These are phyloP conservation scores for Prinsepia uniflora DNA, from an alignment of 306 rosid genomes.

Conservation along the genomic window DNA sequence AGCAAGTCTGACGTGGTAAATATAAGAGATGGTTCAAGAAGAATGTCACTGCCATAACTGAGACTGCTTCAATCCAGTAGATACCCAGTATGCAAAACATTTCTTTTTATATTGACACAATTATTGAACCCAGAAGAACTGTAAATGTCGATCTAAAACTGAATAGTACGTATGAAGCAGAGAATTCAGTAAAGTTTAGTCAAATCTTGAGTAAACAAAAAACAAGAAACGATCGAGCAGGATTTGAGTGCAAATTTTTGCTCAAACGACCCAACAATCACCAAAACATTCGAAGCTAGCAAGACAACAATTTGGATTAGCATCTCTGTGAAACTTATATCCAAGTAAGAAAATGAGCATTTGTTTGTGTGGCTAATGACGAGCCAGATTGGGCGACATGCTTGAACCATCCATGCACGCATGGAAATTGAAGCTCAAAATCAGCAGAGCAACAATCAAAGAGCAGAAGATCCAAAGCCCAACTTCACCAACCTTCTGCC, in stretches of 20 bases:
- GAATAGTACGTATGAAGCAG: not conserved
- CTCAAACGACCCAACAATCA: not conserved
- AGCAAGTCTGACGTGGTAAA: slow-evolving; percentile 1
- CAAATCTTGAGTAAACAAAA: not conserved
- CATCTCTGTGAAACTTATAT: slow-evolving; percentile 9
- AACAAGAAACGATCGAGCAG: slow-evolving; percentile 4
- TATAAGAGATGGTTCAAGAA: slow-evolving; percentile 4
- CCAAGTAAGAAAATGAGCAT: not conserved
- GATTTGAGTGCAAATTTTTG: not conserved
- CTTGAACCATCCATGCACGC: slow-evolving; percentile 28
- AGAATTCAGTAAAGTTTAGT: not conserved
- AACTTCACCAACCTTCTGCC: slow-evolving; percentile 20
- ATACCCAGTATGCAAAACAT: not conserved
- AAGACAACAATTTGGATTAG: not conserved
- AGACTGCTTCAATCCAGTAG: not conserved
- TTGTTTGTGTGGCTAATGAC: slow-evolving; percentile 7
- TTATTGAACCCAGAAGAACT: not conserved
- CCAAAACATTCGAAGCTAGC: slow-evolving; percentile 3
- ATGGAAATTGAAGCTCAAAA: slow-evolving; percentile 14
- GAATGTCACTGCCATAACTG: not conserved
- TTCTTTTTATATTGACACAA: too few relatives aligned
- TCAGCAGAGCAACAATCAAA: slow-evolving; percentile 14
- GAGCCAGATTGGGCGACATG: slow-evolving; percentile 10
- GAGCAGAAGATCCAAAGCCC: slow-evolving; percentile 22
- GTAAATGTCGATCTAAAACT: not conserved